Percentiles rank a stretch among this genome's conserved stretches.
phyloP scores from a whole-genome alignment of 345 rosid species.

The Gossypium australe region DNA sequence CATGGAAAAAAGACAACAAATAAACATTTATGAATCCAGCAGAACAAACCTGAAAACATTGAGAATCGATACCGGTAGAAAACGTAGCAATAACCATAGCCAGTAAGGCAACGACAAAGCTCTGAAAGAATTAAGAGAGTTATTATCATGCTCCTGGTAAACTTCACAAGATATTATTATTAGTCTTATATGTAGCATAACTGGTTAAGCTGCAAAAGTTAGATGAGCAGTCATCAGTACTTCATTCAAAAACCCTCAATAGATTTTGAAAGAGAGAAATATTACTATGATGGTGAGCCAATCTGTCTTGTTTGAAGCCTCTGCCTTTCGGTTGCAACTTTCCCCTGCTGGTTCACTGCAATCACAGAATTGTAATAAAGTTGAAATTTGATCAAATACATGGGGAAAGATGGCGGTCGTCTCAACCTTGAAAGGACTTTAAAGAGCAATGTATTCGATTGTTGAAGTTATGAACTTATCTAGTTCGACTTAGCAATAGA shows the following conservation, averaged over 20 bases:
- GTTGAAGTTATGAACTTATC: neutral
- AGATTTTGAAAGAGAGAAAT: constrained; percentile 2
- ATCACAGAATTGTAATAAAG: constrained; percentile 9
- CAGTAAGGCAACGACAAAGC: constrained; percentile 76
- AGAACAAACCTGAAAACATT: constrained; percentile 79
- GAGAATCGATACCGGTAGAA: constrained; percentile 92
- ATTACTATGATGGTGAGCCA: constrained; percentile 96
- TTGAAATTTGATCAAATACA: neutral
- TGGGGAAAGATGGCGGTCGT: too few species aligned
- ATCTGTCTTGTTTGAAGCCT: constrained; percentile 73
- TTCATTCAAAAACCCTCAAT: neutral
- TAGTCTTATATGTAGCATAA: neutral
- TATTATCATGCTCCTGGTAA: neutral
- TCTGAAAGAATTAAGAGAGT: constrained; percentile 38
- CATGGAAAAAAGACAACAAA: neutral
- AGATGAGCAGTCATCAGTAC: neutral
- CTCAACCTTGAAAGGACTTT: neutral
- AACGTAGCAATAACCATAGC: constrained; percentile 92
- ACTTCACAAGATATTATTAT: neutral
- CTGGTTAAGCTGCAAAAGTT: neutral
- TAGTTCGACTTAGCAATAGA: neutral
- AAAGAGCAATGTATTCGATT: neutral
- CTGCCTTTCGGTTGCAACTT: constrained; percentile 80
- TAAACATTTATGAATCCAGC: neutral
- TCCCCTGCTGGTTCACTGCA: constrained; percentile 91